phyloP scores from a whole-genome alignment of 345 rosid species.

The Acer saccharum region DNA sequence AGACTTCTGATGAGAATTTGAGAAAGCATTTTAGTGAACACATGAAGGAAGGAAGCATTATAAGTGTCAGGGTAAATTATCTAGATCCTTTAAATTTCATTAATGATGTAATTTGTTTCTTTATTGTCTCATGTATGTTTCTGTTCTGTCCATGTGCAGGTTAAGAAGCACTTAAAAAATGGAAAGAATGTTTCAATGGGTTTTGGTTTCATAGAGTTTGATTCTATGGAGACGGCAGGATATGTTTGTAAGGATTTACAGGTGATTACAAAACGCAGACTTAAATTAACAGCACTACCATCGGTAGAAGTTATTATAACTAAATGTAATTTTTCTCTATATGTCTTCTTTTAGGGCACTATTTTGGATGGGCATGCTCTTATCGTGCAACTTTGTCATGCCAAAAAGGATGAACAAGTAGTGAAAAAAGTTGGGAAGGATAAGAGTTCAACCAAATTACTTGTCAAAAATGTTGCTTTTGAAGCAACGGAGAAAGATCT shows the following conservation, averaged over 20 bases:
- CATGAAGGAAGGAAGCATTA: conserved; percentile 70
- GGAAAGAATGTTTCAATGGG: conserved; percentile 88
- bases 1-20: conserved; percentile 78
- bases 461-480: conserved; percentile 88
- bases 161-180: conserved; percentile 76
- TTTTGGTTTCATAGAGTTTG: conserved; percentile 62
- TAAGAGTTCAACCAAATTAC: conserved; percentile 73
- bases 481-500: conserved; percentile 94
- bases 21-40: conserved; percentile 66
- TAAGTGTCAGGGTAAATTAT: conserved; percentile 73
- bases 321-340: not conserved
- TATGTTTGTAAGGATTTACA: conserved; percentile 65
- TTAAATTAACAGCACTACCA: not conserved
- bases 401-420: conserved; percentile 63
- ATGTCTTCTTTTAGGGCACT: conserved; percentile 58
- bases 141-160: conserved; percentile 47
- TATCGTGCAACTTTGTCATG: conserved; percentile 74
- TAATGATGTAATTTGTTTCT: conserved; percentile 11
- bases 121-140: conserved; percentile 20
- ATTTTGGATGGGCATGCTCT: conserved; percentile 94
- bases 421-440: conserved; percentile 58
- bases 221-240: conserved; percentile 62
- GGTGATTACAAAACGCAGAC: conserved; percentile 40
- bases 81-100: conserved; percentile 1
- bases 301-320: not conserved